phyloP scores from a whole-genome alignment of 306 rosid genomes.

The Citrullus amarus region DNA sequence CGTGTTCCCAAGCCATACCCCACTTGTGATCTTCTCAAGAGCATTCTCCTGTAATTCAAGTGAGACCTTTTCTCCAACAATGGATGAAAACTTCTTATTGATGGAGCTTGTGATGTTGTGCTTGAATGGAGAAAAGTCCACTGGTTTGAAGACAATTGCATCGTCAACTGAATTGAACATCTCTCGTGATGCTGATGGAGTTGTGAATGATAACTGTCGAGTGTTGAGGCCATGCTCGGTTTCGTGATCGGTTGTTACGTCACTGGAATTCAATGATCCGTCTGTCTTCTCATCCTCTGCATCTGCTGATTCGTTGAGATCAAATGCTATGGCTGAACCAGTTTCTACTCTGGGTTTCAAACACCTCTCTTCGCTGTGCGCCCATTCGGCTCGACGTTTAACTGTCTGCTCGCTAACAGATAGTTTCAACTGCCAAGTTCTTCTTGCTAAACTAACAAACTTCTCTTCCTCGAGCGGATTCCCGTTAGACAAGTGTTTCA shows the following conservation, averaged over 20 bases:
- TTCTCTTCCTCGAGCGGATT: constrained; percentile 44
- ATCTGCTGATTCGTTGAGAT: constrained; percentile 71
- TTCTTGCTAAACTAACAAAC: constrained; percentile 38
- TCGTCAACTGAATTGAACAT: constrained; percentile 58
- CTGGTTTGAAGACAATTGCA: constrained; percentile 70
- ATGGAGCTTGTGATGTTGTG: constrained; percentile 37
- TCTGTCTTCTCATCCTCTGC: constrained; percentile 57
- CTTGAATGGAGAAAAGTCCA: constrained; percentile 38
- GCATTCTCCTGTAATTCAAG: constrained; percentile 69
- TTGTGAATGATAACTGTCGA: constrained; percentile 7
- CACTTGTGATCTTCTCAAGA: constrained; percentile 65
- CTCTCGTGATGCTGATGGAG: constrained; percentile 30
- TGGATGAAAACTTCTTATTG: constrained; percentile 30
- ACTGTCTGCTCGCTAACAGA: constrained; percentile 36
- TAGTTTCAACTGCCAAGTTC: constrained; percentile 62
- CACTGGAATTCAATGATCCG: constrained; percentile 87
- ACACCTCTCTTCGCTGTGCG: constrained; percentile 40
- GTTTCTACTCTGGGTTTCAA: constrained; percentile 45
- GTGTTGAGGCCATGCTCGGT: constrained; percentile 34
- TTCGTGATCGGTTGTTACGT: constrained; percentile 68
- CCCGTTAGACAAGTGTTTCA: constrained; percentile 36
- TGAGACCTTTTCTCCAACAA: constrained; percentile 40
- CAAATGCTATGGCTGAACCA: constrained; percentile 41
- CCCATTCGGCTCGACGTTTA: constrained; percentile 66
- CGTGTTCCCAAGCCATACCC: constrained; percentile 67